Evolutionary conservation across 441 rosid genomes (phyloP), one percentile per base, ranked within the genome.

Genomic region (Brassica hybrid): DNA sequence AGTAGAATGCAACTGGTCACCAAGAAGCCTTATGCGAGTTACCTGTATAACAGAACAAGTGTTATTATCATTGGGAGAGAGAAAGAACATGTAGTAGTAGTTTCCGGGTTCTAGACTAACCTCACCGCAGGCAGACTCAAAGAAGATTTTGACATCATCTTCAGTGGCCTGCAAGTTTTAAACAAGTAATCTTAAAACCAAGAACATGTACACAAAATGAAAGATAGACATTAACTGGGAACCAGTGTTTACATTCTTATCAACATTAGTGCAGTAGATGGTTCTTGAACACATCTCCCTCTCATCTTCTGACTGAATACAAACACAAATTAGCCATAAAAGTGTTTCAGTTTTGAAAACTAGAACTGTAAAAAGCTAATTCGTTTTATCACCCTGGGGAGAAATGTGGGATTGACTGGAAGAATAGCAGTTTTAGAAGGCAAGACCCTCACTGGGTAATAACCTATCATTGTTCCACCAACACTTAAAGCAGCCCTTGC

Each of bases 381-480:
- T 36, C 43, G 8, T n/a, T n/a, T n/a, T 74, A 38, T 38, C 83
- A 88, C 91, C 91, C 86, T 79, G 27, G 89, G 89, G 76, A 88
- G 89, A 77, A 76, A 88, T 50, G 76, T 86, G 19, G 91, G 91
- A 78, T 88, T 88, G 68, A 88, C 89, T 3, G 89, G 89, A 74
- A 85, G 89, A 45, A 88, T 88, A 56, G 91, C 89, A 23, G 91
- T 86, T 82, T 86, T 88, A 25, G 91, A 88, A 75, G 89, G 91
- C 65, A 86, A 83, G 75, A 88, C 91, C 75, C 85, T 83, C 73
- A 88, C 87, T 13, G 91, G 91, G 73, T 86, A 82, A 67, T 73
- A 86, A 18, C 91, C 89, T 8, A 86, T 78, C 88, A 85, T 77
- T 48, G 85, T 88, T 81, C 91, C 88, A 61, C 85, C 84, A 6